A percentile compares a stretch with the other conserved stretches of the same genome.
These are phyloP conservation scores for Podospora conica DNA, from an alignment of 495 filamentous ascomycete species.

Conservation along the genomic window DNA sequence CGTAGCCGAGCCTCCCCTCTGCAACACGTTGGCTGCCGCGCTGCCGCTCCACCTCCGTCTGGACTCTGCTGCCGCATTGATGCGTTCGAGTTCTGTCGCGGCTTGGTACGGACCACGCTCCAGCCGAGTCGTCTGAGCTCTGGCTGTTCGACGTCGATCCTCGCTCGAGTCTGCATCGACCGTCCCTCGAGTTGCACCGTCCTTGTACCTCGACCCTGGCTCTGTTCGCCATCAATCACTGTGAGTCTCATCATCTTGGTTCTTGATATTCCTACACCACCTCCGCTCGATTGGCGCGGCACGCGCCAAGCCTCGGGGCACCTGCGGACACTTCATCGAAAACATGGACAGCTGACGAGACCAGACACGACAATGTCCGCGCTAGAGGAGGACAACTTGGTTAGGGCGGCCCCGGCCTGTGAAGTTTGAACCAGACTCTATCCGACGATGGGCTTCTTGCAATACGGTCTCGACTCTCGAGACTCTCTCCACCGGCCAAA, in stretches of 20 bases:
- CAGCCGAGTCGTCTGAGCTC: conserved; percentile 23
- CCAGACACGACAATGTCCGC: background rate
- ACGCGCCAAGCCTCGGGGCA: background rate
- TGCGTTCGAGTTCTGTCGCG: conserved; percentile 2
- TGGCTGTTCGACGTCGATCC: conserved; percentile 16
- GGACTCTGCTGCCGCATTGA: background rate
- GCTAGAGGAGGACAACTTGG: background rate
- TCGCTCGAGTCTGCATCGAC: conserved; percentile 13
- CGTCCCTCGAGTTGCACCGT: conserved; percentile 13
- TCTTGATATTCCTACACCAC: background rate
- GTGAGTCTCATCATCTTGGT: background rate
- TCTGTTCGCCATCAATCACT: background rate
- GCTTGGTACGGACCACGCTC: conserved; percentile 2
- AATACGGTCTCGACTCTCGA: background rate
- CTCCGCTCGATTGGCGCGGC: background rate
- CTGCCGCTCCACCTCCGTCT: background rate
- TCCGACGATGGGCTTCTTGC: too few relatives aligned
- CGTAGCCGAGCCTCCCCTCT: background rate
- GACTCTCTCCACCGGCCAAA: conserved; percentile 8
- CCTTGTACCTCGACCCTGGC: background rate
- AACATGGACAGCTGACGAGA: background rate
- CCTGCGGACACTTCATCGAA: background rate
- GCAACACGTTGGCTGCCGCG: background rate
- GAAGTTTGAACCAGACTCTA: background rate
- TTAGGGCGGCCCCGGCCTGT: too few relatives aligned